Evolutionary conservation across 2,329 filamentous ascomycete genomes (phyloP).

Genomic region (Alternaria alternata): DNA sequence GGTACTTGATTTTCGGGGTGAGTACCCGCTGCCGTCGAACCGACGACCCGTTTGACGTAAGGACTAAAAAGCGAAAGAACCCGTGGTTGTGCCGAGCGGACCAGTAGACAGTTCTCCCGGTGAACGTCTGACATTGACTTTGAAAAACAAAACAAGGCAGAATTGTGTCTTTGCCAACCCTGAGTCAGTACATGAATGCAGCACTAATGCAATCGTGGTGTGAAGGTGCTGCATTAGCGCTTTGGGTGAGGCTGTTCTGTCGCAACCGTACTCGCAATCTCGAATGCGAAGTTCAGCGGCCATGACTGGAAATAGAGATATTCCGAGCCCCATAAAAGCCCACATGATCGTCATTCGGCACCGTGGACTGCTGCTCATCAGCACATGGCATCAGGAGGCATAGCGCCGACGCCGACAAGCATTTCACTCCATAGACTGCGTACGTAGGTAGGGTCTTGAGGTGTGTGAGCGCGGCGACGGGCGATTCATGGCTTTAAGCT

Average conservation of each 20-base stretch:
- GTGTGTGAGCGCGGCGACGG: constrained; percentile 21
- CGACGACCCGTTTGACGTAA: constrained; percentile 9
- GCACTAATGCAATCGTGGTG: constrained; percentile 18
- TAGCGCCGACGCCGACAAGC: not conserved
- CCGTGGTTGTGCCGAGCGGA: constrained; percentile 12
- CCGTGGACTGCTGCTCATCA: not conserved
- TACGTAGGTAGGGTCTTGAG: constrained; percentile 6
- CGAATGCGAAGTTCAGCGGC: constrained; percentile 9
- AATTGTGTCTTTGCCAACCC: constrained; percentile 12
- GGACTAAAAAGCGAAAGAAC: constrained; percentile 1
- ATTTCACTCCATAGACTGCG: constrained; percentile 7
- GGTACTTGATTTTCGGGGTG: not conserved
- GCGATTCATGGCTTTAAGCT: constrained; percentile 31
- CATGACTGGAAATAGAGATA: constrained; percentile 8
- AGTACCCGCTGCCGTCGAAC: constrained; percentile 9
- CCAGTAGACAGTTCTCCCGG: constrained; percentile 10
- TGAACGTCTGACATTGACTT: constrained; percentile 16
- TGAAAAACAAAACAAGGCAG: constrained; percentile 13
- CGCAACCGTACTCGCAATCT: constrained; percentile 7
- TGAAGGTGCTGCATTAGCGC: constrained; percentile 26
- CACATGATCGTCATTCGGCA: constrained; percentile 3
- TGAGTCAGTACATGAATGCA: constrained; percentile 11
- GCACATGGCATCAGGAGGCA: constrained; percentile 2
- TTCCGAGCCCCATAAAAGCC: constrained; percentile 6
- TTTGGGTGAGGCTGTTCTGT: constrained; percentile 23